phyloP scores from a whole-genome alignment of 106 monocot genomes.

The Agapanthus africanus region DNA sequence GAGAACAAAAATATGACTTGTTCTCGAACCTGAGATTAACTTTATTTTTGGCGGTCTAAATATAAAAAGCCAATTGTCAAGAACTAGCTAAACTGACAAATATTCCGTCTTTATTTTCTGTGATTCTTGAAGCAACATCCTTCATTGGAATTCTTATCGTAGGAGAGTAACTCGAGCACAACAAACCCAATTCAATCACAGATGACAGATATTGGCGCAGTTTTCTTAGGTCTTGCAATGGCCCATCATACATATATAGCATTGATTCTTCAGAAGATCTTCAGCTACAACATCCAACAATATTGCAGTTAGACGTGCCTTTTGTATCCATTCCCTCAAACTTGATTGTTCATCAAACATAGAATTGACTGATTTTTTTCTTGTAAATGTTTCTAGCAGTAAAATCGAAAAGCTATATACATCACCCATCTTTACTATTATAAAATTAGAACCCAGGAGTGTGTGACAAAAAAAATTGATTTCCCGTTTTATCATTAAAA shows the following conservation, averaged over 20 bases:
- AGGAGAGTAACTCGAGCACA: not conserved
- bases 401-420: conserved; percentile 25
- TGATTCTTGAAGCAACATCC: not conserved
- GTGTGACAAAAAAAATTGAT: too few species aligned
- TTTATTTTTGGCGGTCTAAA: too few species aligned
- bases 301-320: conserved; percentile 1
- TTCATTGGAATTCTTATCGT: not conserved
- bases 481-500: too few species aligned
- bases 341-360: conserved; percentile 16
- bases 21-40: too few species aligned
- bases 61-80: too few species aligned
- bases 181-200: conserved; percentile 3
- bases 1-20: too few species aligned
- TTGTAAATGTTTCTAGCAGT: conserved; percentile 14
- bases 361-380: conserved; percentile 15
- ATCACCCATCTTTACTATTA: conserved; percentile 13
- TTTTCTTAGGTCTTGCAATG: not conserved
- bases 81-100: too few species aligned
- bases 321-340: conserved; percentile 17
- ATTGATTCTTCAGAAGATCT: not conserved
- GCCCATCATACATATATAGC: not conserved
- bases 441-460: too few species aligned
- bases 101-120: not conserved
- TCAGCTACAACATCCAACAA: conserved; percentile 3
- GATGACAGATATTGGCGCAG: not conserved